Evolutionary conservation across 305 asterid genomes (phyloP), one percentile per base, ranked within the genome.

Genomic region (Fraxinus velutina): DNA sequence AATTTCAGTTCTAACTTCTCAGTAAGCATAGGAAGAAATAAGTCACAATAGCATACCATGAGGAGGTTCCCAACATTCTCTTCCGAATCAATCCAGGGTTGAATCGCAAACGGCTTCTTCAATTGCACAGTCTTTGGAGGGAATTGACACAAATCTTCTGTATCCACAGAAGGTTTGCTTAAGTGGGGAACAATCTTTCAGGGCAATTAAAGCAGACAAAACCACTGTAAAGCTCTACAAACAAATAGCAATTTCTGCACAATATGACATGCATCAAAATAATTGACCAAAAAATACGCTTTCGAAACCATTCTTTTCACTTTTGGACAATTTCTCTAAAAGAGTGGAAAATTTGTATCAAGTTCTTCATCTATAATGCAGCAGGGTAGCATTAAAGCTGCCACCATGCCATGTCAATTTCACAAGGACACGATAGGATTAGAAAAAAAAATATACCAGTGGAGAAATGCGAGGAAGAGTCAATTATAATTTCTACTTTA

Each of bases 1-100:
- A 21, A 64, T 22, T 64, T 64, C 73, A 64, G 73, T 24, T 64
- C 34, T 21, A 21, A 24, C 12, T 64, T 21, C 33, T 21, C 72
- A 62, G 30, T 6, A 62, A 5, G 21, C 27, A 36, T 75, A 47
- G 12, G 78, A 32, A 78, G 77, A 9, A 76, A 30, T 36, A 78
- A 37, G 72, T 66, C 24, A 39, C 30, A 70, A 22, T 78, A 37
- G 70, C 87, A 76, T 90, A 96, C 99, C 99, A 96, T 92, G 88
- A 96, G 89, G 80, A 94, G 92, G 83, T 92, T 96, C 85, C 98
- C 99, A 73, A 96, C 92, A 85, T 93, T 93, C 87, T 90, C 97
- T 86, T 94, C 97, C 6, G 99, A 94, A 86, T 86, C 92, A 83
- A 89, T 84, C 99, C 99, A 96, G 60, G 99, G 99, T 73, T 84